Percentiles rank a stretch among this genome's conserved stretches.
Conservation (phyloP, 2,329 filamentous ascomycete species). For the Aspergillus neoniger region DNA sequence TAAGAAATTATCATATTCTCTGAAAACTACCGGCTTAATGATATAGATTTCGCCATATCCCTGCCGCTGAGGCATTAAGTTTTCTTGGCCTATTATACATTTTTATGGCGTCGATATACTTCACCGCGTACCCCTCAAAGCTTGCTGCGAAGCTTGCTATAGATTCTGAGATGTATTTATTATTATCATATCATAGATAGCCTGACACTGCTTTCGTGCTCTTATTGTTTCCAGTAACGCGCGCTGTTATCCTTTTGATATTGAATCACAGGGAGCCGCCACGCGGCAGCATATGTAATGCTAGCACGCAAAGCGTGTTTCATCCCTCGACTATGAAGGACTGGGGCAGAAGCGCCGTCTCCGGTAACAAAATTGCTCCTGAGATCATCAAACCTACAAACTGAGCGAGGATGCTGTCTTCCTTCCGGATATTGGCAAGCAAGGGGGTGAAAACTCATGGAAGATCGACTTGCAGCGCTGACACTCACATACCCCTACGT, state of each 20-base stretch:
- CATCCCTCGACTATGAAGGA: conserved; percentile 60
- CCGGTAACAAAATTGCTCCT: conserved; percentile 54
- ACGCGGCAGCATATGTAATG: conserved; percentile 79
- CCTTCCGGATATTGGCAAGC: conserved; percentile 47
- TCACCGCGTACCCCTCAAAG: conserved; percentile 65
- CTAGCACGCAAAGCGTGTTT: conserved; percentile 64
- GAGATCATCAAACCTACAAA: conserved; percentile 53
- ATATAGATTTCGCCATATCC: conserved; percentile 75
- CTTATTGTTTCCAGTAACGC: conserved; percentile 63
- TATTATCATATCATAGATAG: conserved; percentile 34
- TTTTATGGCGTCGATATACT: conserved; percentile 78
- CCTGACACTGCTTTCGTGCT: conserved; percentile 45
- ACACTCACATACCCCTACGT: not conserved
- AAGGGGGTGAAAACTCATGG: conserved; percentile 56
- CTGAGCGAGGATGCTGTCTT: conserved; percentile 53
- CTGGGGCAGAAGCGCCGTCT: conserved; percentile 57
- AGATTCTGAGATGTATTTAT: conserved; percentile 32
- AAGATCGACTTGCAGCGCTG: conserved; percentile 31
- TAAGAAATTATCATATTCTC: no score
- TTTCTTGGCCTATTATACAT: conserved; percentile 67
- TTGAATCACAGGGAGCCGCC: conserved; percentile 75
- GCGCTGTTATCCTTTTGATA: conserved; percentile 84
- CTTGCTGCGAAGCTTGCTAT: conserved; percentile 38
- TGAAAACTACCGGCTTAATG: no score
- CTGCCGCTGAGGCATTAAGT: conserved; percentile 60